Conservation (phyloP, 2,329 filamentous ascomycete genomes). For the Aspergillus floridensis region DNA sequence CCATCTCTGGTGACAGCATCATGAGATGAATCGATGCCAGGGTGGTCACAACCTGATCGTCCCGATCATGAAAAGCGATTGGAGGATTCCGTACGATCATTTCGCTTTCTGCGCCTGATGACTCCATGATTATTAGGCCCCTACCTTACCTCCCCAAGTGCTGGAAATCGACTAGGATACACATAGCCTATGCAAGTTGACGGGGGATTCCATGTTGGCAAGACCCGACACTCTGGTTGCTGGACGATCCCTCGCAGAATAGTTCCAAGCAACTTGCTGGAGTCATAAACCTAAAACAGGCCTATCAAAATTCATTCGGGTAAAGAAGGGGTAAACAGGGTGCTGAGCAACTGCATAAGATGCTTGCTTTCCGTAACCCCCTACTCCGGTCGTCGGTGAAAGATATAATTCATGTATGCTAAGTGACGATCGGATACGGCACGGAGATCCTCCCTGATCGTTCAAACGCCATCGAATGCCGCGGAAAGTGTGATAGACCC, state of each 20-base stretch:
- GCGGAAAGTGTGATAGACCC: too few species aligned
- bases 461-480: too few species aligned
- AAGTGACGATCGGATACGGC: too few species aligned
- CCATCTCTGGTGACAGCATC: not conserved
- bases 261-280: not conserved
- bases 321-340: not conserved
- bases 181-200: slow-evolving; percentile 1
- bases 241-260: slow-evolving; percentile 4
- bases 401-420: too few species aligned
- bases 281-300: not conserved
- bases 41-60: not conserved
- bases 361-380: not conserved
- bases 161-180: not conserved
- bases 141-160: not conserved
- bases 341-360: not conserved
- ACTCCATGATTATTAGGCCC: not conserved
- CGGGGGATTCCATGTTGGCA: slow-evolving; percentile 8
- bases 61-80: not conserved
- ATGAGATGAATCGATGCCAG: not conserved
- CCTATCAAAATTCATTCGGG: not conserved
- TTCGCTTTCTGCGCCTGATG: not conserved
- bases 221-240: slow-evolving; percentile 21
- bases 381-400: too few species aligned
- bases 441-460: too few species aligned
- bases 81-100: not conserved